Conservation (phyloP, 2,329 filamentous ascomycete genomes). For the Paraphoma sp. region DNA sequence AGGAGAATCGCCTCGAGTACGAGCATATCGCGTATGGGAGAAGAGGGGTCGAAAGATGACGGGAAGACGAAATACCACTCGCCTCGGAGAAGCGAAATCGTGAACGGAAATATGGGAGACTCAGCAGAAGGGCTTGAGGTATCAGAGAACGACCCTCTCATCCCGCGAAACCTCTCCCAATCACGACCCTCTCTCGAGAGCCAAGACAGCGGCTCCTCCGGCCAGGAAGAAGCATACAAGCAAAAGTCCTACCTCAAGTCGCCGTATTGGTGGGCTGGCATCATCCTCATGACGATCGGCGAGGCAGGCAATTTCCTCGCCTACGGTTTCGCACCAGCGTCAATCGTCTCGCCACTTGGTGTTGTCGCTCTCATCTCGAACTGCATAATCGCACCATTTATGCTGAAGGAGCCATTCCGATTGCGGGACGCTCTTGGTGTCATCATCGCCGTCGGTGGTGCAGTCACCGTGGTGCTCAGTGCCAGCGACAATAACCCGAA, state of each 20-base stretch:
- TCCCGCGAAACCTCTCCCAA: slow-evolving; percentile 16
- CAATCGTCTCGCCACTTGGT: slow-evolving; percentile 93
- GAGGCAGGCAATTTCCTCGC: slow-evolving; percentile 97
- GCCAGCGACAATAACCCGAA: slow-evolving; percentile 89
- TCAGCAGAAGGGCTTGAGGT: slow-evolving; percentile 13
- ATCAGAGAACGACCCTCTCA: slow-evolving; percentile 45
- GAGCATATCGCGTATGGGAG: slow-evolving; percentile 41
- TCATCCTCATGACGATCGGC: slow-evolving; percentile 88
- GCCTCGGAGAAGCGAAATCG: slow-evolving; percentile 4
- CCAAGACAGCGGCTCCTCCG: slow-evolving; percentile 12
- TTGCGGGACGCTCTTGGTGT: slow-evolving; percentile 87
- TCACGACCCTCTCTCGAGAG: slow-evolving; percentile 46
- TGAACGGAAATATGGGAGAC: slow-evolving; percentile 4
- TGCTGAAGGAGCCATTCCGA: slow-evolving; percentile 91
- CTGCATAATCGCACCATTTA: slow-evolving; percentile 91
- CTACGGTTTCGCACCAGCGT: slow-evolving; percentile 96
- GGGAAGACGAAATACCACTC: slow-evolving; percentile 8
- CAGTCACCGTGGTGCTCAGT: slow-evolving; percentile 90
- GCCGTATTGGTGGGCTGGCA: slow-evolving; percentile 95
- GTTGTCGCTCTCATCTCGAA: slow-evolving; percentile 98
- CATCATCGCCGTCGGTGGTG: slow-evolving; percentile 82
- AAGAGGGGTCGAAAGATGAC: slow-evolving; percentile 31
- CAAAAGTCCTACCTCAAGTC: slow-evolving; percentile 83
- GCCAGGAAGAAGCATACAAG: slow-evolving; percentile 47
- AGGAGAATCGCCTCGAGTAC: slow-evolving; percentile 51